Percentiles rank a stretch among this genome's conserved stretches.
Evolutionary conservation across 495 filamentous ascomycete species (phyloP).

Genomic region (Penicillium cinerascens): DNA sequence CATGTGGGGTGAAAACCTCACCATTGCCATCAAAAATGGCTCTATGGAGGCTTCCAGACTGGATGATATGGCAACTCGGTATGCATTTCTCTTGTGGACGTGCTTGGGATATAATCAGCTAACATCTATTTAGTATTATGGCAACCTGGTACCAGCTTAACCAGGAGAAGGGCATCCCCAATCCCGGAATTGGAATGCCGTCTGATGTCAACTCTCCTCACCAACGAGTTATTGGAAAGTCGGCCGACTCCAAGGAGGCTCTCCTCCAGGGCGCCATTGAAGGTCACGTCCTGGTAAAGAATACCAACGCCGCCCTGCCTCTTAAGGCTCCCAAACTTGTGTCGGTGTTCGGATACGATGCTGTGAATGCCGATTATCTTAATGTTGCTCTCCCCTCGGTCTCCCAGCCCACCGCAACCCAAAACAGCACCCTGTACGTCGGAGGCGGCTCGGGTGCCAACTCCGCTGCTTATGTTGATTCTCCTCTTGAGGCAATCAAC

Average conservation of each 20-base stretch:
- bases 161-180: constrained; percentile 59
- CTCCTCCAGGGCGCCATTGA: constrained; percentile 56
- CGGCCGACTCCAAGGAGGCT: constrained; percentile 48
- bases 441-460: constrained; percentile 63
- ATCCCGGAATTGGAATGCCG: constrained; percentile 58
- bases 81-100: constrained; percentile 18
- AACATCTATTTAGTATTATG: constrained; percentile 68
- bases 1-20: constrained; percentile 45
- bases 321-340: constrained; percentile 53
- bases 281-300: constrained; percentile 72
- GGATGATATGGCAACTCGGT: constrained; percentile 58
- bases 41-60: constrained; percentile 42
- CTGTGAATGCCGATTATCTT: constrained; percentile 63
- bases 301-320: constrained; percentile 59
- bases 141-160: constrained; percentile 82
- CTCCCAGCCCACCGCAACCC: constrained; percentile 25
- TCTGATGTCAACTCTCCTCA: constrained; percentile 65
- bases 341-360: constrained; percentile 67
- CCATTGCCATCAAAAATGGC: constrained; percentile 51
- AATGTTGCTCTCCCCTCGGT: constrained; percentile 30
- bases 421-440: constrained; percentile 55
- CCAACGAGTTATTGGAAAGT: constrained; percentile 51
- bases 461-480: constrained; percentile 53
- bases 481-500: constrained; percentile 54
- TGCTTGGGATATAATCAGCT: constrained; percentile 41